Conservation (phyloP, 2,329 filamentous ascomycete species). For the Colletotrichum costaricense region DNA sequence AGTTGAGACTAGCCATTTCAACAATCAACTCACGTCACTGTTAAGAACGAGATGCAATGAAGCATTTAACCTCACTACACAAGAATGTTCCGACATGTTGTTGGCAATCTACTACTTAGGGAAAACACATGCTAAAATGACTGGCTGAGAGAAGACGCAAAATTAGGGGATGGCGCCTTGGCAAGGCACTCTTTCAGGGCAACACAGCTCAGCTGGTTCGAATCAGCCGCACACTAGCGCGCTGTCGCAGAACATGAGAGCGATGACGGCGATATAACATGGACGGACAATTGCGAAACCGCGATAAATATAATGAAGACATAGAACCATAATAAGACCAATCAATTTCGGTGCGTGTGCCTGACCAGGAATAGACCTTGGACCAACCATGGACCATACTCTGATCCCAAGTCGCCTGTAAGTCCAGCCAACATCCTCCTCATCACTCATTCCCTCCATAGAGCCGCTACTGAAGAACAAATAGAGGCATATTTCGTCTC, state of each 20-base stretch:
- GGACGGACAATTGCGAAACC: too few relatives aligned
- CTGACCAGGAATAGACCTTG: neutral
- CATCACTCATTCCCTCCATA: neutral
- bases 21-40: too few relatives aligned
- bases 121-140: neutral
- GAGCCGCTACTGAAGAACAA: neutral
- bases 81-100: too few relatives aligned
- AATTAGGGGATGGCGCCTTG: neutral
- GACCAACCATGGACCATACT: neutral
- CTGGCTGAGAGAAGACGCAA: neutral
- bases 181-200: neutral
- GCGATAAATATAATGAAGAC: neutral
- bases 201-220: neutral
- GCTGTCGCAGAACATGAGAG: neutral
- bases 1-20: too few relatives aligned
- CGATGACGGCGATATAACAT: neutral
- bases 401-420: neutral
- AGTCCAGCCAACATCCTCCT: neutral
- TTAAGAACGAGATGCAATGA: too few relatives aligned
- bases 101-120: too few relatives aligned
- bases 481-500: neutral
- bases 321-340: neutral
- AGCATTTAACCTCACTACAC: too few relatives aligned
- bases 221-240: neutral
- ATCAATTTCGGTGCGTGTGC: too few relatives aligned